These are phyloP conservation scores for Eucalyptus pumila DNA, from an alignment of 345 rosid species.

Conservation along the genomic window DNA sequence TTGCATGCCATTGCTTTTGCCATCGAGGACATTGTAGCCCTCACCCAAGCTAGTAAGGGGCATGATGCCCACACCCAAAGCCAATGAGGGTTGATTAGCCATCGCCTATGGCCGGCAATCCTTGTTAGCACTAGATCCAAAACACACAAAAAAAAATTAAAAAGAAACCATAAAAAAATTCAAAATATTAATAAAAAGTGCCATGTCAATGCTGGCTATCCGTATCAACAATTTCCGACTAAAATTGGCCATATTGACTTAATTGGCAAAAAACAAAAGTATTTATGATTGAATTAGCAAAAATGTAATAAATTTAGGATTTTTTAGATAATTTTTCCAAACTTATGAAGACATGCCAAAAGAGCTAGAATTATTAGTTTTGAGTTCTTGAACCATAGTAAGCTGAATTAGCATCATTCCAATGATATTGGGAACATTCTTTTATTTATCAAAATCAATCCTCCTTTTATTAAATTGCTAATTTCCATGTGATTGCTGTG, in stretches of 20 bases:
- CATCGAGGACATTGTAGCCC: accelerated
- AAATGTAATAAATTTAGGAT: no score
- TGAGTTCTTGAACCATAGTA: background rate
- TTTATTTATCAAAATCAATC: background rate
- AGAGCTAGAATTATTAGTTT: background rate
- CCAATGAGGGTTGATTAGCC: accelerated
- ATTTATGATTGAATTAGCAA: no score
- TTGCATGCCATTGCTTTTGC: no score
- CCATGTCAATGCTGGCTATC: accelerated
- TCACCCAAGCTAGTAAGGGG: accelerated
- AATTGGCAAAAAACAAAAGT: accelerated
- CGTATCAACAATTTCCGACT: accelerated
- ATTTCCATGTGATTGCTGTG: background rate
- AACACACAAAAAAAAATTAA: no score
- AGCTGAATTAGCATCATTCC: background rate
- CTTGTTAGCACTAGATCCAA: no score
- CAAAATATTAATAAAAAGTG: no score
- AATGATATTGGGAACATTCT: background rate
- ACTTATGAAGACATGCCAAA: background rate
- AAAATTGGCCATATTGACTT: no score
- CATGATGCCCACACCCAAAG: accelerated
- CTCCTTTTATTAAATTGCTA: background rate
- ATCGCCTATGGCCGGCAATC: no score
- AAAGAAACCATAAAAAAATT: no score
- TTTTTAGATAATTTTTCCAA: no score